Percentiles rank a stretch among this genome's conserved stretches.
Conservation (phyloP, 2,329 filamentous ascomycete genomes). For the Fusarium musae region DNA sequence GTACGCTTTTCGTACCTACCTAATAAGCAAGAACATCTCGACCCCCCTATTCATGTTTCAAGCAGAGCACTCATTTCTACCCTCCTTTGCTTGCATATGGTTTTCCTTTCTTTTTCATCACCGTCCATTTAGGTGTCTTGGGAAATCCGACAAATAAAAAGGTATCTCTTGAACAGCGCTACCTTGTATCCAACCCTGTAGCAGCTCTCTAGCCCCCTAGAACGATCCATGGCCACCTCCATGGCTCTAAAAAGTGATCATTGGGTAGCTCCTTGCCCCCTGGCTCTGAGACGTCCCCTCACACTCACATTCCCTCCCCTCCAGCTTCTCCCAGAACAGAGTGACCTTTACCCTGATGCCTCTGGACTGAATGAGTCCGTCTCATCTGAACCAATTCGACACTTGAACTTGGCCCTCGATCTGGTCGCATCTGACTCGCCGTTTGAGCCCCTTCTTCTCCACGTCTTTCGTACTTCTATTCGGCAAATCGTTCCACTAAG, state of each 20-base stretch:
- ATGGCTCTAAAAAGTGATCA: not conserved
- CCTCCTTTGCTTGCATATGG: slow-evolving; percentile 12
- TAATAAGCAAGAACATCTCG: not conserved
- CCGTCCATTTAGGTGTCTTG: not conserved
- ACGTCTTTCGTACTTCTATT: slow-evolving; percentile 20
- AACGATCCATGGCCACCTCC: not conserved
- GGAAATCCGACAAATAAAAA: not conserved
- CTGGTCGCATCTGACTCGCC: slow-evolving; percentile 37
- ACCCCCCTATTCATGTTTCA: slow-evolving; percentile 1
- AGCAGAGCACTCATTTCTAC: slow-evolving; percentile 12
- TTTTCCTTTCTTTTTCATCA: slow-evolving; percentile 15
- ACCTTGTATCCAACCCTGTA: not conserved
- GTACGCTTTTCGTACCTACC: not conserved
- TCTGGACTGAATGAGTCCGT: slow-evolving; percentile 26
- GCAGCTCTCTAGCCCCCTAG: slow-evolving; percentile 21
- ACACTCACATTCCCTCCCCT: not conserved
- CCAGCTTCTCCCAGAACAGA: not conserved
- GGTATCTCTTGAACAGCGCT: slow-evolving; percentile 13
- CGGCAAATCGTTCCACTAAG: slow-evolving; percentile 32
- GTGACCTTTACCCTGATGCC: slow-evolving; percentile 15
- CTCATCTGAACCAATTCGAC: slow-evolving; percentile 33
- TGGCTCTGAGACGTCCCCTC: slow-evolving; percentile 23
- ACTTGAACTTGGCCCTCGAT: slow-evolving; percentile 35
- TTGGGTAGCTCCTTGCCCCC: slow-evolving; percentile 14
- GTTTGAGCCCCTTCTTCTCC: slow-evolving; percentile 30